Evolutionary conservation across 176 grass and related monocot genomes (phyloP).

Genomic region (Tillandsia leiboldiana): DNA sequence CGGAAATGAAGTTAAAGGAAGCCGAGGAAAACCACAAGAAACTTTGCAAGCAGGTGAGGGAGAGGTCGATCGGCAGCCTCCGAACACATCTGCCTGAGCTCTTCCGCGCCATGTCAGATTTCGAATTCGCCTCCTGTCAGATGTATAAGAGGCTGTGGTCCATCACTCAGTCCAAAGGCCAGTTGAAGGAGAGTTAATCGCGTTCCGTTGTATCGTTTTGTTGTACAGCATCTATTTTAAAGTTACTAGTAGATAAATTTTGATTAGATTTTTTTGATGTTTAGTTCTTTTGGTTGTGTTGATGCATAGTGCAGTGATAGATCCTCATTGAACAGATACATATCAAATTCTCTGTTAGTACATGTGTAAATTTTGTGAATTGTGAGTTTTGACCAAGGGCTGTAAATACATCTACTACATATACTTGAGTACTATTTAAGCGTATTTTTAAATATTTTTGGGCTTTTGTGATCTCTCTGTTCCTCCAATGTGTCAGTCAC

Average conservation of each 20-base stretch:
- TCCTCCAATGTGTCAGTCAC: too few species aligned
- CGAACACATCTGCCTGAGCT: constrained; percentile 74
- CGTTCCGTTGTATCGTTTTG: background rate
- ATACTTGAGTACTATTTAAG: too few species aligned
- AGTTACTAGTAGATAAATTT: background rate
- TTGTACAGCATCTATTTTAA: background rate
- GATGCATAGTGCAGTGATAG: too few species aligned
- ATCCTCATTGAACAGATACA: too few species aligned
- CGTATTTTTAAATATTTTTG: too few species aligned
- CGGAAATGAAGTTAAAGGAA: constrained; percentile 48
- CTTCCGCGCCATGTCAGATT: constrained; percentile 52
- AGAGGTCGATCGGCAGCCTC: constrained; percentile 76
- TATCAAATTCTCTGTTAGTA: too few species aligned
- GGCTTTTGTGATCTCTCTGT: too few species aligned
- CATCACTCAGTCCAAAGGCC: constrained; percentile 12
- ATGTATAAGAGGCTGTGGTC: constrained; percentile 52
- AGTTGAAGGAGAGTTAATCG: constrained; percentile 25
- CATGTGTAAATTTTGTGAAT: too few species aligned
- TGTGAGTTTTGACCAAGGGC: too few species aligned
- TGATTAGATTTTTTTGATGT: background rate
- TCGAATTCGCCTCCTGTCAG: constrained; percentile 35
- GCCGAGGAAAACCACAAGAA: constrained; percentile 41
- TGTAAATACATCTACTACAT: too few species aligned
- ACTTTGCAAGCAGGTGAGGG: constrained; percentile 67
- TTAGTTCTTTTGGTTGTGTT: too few species aligned